Evolutionary conservation across 768 basidiomycete genomes (phyloP).

Genomic region (Russula virescens): DNA sequence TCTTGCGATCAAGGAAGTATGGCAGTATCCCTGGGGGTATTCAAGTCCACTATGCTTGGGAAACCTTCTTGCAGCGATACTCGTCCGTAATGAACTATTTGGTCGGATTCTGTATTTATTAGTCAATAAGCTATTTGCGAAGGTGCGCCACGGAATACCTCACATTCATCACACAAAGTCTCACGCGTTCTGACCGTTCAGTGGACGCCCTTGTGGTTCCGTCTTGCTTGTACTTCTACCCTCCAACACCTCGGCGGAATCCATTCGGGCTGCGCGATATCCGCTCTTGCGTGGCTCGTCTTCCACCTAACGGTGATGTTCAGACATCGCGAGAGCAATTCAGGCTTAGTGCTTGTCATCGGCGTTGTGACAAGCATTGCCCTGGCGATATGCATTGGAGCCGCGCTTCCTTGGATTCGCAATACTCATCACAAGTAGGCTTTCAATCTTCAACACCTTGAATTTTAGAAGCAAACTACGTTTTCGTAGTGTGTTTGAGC

Average conservation of each 20-base stretch:
- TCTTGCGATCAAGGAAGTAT: constrained; percentile 31
- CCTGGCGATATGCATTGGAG: constrained; percentile 52
- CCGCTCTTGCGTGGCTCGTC: constrained; percentile 65
- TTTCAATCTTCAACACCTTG: neutral
- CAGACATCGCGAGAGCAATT: constrained; percentile 42
- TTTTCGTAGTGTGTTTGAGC: constrained; percentile 62
- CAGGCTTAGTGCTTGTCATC: constrained; percentile 52
- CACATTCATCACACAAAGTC: neutral
- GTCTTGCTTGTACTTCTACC: constrained; percentile 35
- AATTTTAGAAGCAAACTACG: constrained; percentile 1
- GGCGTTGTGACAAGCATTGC: constrained; percentile 54
- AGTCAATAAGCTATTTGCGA: constrained; percentile 35
- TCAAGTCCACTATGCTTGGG: constrained; percentile 37
- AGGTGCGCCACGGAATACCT: constrained; percentile 27
- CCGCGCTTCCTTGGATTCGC: constrained; percentile 75
- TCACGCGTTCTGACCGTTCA: constrained; percentile 18
- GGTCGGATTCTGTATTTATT: constrained; percentile 35
- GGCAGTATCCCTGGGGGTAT: constrained; percentile 35
- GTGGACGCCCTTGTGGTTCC: constrained; percentile 40
- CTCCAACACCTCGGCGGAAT: constrained; percentile 68
- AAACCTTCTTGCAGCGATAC: constrained; percentile 37
- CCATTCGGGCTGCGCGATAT: constrained; percentile 68
- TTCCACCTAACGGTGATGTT: constrained; percentile 56
- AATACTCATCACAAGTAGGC: constrained; percentile 76
- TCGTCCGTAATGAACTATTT: constrained; percentile 42